Conservation (phyloP, 257 asterid species). For the Fraxinus cuspidata region DNA sequence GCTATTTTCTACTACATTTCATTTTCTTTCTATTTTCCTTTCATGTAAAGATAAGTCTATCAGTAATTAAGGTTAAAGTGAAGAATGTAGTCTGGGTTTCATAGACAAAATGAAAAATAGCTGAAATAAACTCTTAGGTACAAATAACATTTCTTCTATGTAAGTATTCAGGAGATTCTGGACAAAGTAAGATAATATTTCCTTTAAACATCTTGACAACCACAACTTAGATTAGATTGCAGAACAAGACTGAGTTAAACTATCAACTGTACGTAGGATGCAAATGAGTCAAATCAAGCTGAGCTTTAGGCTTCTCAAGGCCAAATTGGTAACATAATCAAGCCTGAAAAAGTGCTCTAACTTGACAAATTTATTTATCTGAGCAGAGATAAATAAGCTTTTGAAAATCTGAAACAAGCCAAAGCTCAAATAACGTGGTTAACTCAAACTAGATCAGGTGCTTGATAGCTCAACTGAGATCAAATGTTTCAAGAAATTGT, state of each 20-base stretch:
- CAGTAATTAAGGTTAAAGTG: too few species aligned
- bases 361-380: not conserved
- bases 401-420: not conserved
- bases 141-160: not conserved
- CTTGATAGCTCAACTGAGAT: not conserved
- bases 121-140: not conserved
- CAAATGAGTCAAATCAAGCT: not conserved
- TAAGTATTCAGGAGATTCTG: not conserved
- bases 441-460: not conserved
- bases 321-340: not conserved
- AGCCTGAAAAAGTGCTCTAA: not conserved
- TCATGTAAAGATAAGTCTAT: too few species aligned
- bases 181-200: not conserved
- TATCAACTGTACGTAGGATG: not conserved
- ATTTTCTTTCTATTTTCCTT: too few species aligned
- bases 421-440: not conserved
- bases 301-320: not conserved
- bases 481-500: not conserved
- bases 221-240: not conserved
- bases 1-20: too few species aligned
- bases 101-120: not conserved
- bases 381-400: not conserved
- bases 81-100: not conserved
- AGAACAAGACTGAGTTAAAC: not conserved
- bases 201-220: not conserved